Base-by-base conservation (phyloP, 2,329 filamentous ascomycete genomes). In the Paracamarosporium sp. region DNA sequence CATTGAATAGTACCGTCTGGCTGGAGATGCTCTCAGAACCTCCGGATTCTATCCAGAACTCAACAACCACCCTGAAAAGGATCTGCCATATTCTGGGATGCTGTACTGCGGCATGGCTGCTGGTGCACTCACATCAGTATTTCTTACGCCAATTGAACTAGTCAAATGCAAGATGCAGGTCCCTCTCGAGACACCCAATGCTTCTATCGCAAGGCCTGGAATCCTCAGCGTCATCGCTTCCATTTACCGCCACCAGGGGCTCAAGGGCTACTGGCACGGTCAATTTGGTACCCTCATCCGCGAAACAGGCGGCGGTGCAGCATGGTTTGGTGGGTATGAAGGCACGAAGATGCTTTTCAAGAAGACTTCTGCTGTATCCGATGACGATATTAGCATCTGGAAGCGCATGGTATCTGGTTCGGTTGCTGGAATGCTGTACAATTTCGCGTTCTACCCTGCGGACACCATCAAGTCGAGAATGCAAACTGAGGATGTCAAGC, bases 111-210 rank as follows among this genome's bases (percentile, higher is more conserved):
- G 95, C 45, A 94, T 91, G 47, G 89, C 92, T 56, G 90, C 93
- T 1, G 95, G 95, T 31, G 90, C 91, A 36, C 90, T 97, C 70
- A 96, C 95, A 0, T 97, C 92, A 0, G 84, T 97, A 46, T 87
- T 97, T 30, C 86, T 99, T 60, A 99, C 95, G 0, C 95, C 95
- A 0, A 92, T 99, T 65, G 95, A 99, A 79, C 86, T 99, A 51
- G 91, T 99, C 74, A 99, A 99, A 80, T 99, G 95, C 85, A 96
- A 95, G 79, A 96, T 99, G 80, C 95, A 99, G 76, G 93, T 94
- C 0, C 92, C 85, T 15, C 55, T 79, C 4, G 73, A 79, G 46
- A 65, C 72, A 1, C 58, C 71, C 6, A 74, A 79, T 1, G 72
- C 76, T 73, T 24, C 71, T 70, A 2, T 76, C 76, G 3, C 81